Percentiles rank a stretch among this genome's conserved stretches.
Evolutionary conservation across 2,329 filamentous ascomycete species (phyloP).

Genomic region (Aspergillus neoniger): DNA sequence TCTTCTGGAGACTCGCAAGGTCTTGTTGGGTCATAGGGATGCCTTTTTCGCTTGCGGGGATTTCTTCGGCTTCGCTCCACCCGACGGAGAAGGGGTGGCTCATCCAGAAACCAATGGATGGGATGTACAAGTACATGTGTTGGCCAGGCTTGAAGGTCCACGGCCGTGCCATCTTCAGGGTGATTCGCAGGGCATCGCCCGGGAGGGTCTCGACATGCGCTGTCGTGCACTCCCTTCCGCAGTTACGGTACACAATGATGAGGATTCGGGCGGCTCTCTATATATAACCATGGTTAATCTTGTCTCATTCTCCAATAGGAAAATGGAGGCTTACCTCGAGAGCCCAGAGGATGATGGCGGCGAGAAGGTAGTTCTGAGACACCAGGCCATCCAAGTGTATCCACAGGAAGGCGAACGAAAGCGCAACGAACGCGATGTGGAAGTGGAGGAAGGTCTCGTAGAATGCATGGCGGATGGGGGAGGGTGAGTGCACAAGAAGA

Average conservation of each 20-base stretch:
- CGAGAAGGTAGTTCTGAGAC: slow-evolving; percentile 73
- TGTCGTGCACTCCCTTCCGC: slow-evolving; percentile 59
- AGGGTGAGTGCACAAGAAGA: slow-evolving; percentile 70
- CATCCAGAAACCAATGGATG: slow-evolving; percentile 66
- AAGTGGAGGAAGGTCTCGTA: slow-evolving; percentile 94
- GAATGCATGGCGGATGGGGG: slow-evolving; percentile 85
- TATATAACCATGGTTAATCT: slow-evolving; percentile 20
- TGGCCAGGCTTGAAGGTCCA: slow-evolving; percentile 68
- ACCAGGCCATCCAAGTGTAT: slow-evolving; percentile 72
- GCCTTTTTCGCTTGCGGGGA: slow-evolving; percentile 44
- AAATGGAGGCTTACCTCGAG: slow-evolving; percentile 53
- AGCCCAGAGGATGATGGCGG: slow-evolving; percentile 75
- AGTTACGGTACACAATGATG: slow-evolving; percentile 67
- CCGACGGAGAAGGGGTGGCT: slow-evolving; percentile 78
- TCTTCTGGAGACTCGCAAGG: slow-evolving; percentile 52
- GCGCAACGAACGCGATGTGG: slow-evolving; percentile 74
- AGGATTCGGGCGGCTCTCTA: slow-evolving; percentile 62
- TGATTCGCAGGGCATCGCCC: slow-evolving; percentile 70
- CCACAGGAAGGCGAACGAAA: slow-evolving; percentile 72
- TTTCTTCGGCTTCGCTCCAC: slow-evolving; percentile 65
- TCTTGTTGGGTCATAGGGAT: slow-evolving; percentile 53
- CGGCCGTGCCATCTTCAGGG: slow-evolving; percentile 67
- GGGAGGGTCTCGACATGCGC: slow-evolving; percentile 69
- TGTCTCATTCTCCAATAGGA: not conserved
- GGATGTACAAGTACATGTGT: slow-evolving; percentile 74